phyloP scores from a whole-genome alignment of 768 basidiomycete genomes.

The Chalciporus piperatus region DNA sequence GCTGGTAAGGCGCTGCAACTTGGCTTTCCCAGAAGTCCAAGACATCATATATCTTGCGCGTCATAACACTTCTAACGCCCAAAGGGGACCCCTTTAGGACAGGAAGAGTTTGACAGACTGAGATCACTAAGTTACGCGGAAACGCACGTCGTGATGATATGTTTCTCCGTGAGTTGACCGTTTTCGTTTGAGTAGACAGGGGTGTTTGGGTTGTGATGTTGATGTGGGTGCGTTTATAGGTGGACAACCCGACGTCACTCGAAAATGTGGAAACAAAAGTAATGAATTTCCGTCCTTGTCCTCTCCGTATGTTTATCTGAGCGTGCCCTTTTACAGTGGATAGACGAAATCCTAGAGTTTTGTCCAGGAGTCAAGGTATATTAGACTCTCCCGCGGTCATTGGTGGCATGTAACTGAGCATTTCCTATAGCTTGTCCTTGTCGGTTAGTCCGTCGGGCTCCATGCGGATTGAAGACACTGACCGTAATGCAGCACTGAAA shows the following conservation, averaged over 20 bases:
- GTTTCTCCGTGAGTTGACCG: slow-evolving; percentile 75
- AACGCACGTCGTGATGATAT: slow-evolving; percentile 94
- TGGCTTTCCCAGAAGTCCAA: neutral
- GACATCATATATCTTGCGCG: neutral
- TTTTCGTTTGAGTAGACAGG: neutral
- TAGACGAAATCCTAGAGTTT: slow-evolving; percentile 88
- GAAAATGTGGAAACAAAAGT: slow-evolving; percentile 97
- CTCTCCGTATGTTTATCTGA: neutral
- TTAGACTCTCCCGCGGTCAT: slow-evolving; percentile 4
- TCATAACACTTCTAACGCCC: slow-evolving; percentile 28
- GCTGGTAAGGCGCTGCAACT: slow-evolving; percentile 58
- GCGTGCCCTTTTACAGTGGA: slow-evolving; percentile 59
- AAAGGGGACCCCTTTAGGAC: slow-evolving; percentile 52
- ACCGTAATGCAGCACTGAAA: slow-evolving; percentile 67
- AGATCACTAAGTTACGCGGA: slow-evolving; percentile 95
- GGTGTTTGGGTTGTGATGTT: neutral
- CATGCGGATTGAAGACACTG: slow-evolving; percentile 5
- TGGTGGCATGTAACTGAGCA: slow-evolving; percentile 4
- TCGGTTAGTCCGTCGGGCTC: slow-evolving; percentile 56
- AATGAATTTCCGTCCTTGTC: neutral
- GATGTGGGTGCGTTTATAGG: slow-evolving; percentile 38
- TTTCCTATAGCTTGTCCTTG: slow-evolving; percentile 67
- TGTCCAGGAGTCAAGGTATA: slow-evolving; percentile 92
- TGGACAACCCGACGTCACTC: slow-evolving; percentile 92
- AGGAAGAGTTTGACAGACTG: slow-evolving; percentile 93